Evolutionary conservation across 371 early-diverging fungal species (phyloP), one percentile per base, ranked within the genome.

Genomic region (Mucor irregularis): DNA sequence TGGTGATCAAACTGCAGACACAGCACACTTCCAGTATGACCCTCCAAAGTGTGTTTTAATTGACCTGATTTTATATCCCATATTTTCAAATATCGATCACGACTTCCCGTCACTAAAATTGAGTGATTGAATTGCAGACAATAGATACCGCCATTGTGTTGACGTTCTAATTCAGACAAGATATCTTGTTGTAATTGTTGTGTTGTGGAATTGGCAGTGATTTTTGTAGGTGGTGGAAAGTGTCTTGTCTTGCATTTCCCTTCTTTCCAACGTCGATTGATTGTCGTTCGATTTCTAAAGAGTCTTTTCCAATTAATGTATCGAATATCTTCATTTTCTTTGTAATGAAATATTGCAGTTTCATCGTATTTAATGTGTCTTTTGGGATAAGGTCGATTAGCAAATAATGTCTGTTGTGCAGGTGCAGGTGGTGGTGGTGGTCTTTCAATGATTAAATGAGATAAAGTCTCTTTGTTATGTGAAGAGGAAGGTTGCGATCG

Each of bases 111-210:
- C 14, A 91, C 81, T 19, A 95, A 71, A 45, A 81, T 80, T 30
- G 69, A 50, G 0, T 71, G 71, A 55, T 91, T 90, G 57, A 90
- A 90, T 68, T 93, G 96, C 11, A 96, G 75, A 61, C 94, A 94
- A 58, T 98, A 94, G 29, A 99, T 92, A 22, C 93, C 88, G 53
- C 97, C 98, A 0, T 76, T 57, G 62, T 98, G 99, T 26, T 45
- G 55, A 5, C 25, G 26, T 4, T 50, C 38, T 50, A 37, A 37
- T 26, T 37, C 33, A 11, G 37, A 13, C 11, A 45, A 22, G 0
- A 46, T 5, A 11, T 37, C 38, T 5, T 35, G 17, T 0, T 33
- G 16, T 9, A 17, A n/a, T n/a, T n/a, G n/a, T n/a, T n/a, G n/a
- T n/a, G n/a, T n/a, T 2, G 24, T 6, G 9, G n/a, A 44, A 48